Base-by-base conservation (phyloP, 2,329 filamentous ascomycete genomes). In the Aspergillus piperis region DNA sequence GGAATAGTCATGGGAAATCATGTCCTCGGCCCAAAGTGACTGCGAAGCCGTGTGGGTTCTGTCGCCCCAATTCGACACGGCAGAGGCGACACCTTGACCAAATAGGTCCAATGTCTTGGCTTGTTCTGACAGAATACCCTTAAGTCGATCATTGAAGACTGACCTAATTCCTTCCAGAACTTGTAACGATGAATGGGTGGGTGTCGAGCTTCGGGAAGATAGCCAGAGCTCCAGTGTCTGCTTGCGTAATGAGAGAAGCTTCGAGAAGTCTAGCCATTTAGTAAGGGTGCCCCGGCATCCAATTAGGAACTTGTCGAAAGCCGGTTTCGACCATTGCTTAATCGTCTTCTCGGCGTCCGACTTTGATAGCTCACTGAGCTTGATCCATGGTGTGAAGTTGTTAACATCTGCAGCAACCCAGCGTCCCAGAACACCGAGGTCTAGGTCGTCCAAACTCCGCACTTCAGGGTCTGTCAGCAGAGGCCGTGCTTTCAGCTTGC, bases 341-440 rank as follows among this genome's bases (percentile, higher is more conserved):
- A 91, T 81, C 74, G 86, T 86, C 2, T 86, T 83, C 44, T 83
- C 82, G 0, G 86, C 85, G 62, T 87, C 83, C 23, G 80, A 76
- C 19, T 83, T 85, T 23, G 87, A 84, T 4, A 91, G 75, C 65
- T 95, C 90, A 65, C 93, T 91, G 68, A 96, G 88, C 30, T 90
- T 87, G 38, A 96, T 90, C 78, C 92, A 96, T 0, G 93, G 93
- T 0, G 88, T 94, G 71, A 96, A 97, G 65, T 89, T 90, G 50
- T 86, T 86, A 44, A 96, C 90, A 62, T 96, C 91, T 7, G 92
- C 87, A 17, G 90, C 84, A 63, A 95, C 90, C 90, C 92, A 96
- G 19, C 84, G 83, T 64, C 88, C 86, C 69, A 91, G 87, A 8
- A 95, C 78, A 70, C 96, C 92, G 25, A 97, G 78, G 38, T 90